Base-by-base conservation (phyloP, 352 stramenopile genomes). In the Globisporangium nagaii region DNA sequence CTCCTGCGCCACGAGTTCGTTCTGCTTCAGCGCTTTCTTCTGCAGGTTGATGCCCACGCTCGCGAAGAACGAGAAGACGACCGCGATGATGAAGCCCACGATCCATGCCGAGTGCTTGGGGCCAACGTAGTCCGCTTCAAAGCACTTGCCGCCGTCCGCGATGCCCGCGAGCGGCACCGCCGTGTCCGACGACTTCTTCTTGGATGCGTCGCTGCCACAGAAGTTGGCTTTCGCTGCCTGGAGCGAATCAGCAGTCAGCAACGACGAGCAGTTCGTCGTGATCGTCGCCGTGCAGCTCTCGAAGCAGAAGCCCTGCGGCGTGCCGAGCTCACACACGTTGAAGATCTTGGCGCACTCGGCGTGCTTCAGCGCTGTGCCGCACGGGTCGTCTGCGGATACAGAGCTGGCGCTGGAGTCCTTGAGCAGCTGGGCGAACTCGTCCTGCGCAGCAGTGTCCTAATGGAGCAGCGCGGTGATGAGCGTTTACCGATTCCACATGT, bases 1-100 rank as follows among this genome's bases (percentile, higher is more conserved):
- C 34, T 90, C 73, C 19, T 77, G 57, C 1, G 71, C 73, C n/a
- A 58, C 59, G 2, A 88, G 50, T 24, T 93, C 84, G 47, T 87
- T 92, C 56, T 89, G 79, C 58, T 90, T 93, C 39, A 93, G 65
- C 37, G 84, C 79, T n/a, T 74, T 79, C 65, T 93, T 93, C 54
- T 93, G 84, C 51, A 93, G 50, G 37, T 93, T 93, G 53, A 93
- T 93, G 10, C 84, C 84, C 41, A 93, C 74, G 52, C 77, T 90
- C 2, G 77, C 79, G 19, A 93, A 64, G 48, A 93, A 90, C 2
- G 79, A 90, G 56, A 93, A 93, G 17, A 90, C 75, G 17, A 93
- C 74, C 3, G 84, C 79, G 56, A 93, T 93, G 2, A 64, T 61
- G 36, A 93, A 93, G 2, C 84, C 84, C 11, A 83, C 75, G n/a